Evolutionary conservation across 2,329 filamentous ascomycete species (phyloP).

Genomic region (Ceratocystis albifundus): DNA sequence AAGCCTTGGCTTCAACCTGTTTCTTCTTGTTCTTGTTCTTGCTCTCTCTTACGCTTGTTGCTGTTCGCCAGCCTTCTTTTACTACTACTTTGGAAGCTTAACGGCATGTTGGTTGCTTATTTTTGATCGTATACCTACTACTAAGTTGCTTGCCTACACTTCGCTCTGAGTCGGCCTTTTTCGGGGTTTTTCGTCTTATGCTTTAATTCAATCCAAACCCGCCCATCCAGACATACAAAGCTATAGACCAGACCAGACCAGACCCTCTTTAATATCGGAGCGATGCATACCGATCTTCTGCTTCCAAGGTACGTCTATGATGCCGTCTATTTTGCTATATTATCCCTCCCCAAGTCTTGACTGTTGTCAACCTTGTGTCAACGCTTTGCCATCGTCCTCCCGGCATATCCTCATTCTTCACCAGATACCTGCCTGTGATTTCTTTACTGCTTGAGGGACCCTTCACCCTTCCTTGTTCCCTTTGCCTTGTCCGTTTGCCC

Average conservation of each 20-base stretch:
- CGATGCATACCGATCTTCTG: slow-evolving; percentile 15
- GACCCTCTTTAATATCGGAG: slow-evolving; percentile 6
- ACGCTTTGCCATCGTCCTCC: background rate
- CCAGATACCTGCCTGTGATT: no score
- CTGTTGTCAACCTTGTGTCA: no score
- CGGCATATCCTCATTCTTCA: no score
- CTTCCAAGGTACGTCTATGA: slow-evolving; percentile 10
- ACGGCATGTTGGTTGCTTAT: no score
- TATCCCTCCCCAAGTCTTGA: background rate
- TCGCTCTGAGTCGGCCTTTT: background rate
- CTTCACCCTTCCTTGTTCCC: no score
- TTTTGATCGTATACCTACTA: no score
- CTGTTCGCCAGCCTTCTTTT: background rate
- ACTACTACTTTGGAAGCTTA: no score
- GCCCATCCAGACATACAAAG: background rate
- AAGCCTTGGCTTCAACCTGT: background rate
- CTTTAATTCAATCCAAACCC: background rate
- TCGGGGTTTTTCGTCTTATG: background rate
- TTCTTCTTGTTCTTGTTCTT: background rate
- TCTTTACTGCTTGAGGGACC: no score
- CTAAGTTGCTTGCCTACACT: no score
- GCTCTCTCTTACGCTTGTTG: background rate
- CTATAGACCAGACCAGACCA: no score
- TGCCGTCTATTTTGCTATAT: background rate
- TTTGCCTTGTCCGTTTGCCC: no score